Evolutionary conservation across 2,329 filamentous ascomycete genomes (phyloP).

Genomic region (Curvularia eragrostidis): DNA sequence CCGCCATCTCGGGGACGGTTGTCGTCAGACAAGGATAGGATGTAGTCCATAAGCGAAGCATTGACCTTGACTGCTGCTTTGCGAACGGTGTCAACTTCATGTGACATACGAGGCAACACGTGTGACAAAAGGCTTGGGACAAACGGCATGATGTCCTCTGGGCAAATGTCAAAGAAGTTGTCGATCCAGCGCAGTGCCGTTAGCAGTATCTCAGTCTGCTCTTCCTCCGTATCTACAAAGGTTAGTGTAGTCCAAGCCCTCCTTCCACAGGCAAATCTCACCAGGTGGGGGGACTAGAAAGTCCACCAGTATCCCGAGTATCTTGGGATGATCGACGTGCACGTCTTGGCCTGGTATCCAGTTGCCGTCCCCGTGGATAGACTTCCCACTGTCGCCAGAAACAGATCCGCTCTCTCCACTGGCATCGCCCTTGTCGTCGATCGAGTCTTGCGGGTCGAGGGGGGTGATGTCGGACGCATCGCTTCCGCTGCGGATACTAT

Average conservation of each 20-base stretch:
- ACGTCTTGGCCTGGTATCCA: conserved; percentile 98
- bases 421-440: conserved; percentile 60
- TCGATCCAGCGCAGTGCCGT: conserved; percentile 96
- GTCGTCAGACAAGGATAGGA: conserved; percentile 82
- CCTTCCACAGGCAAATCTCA: conserved; percentile 50
- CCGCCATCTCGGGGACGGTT: conserved; percentile 51
- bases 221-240: conserved; percentile 68
- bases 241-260: conserved; percentile 18
- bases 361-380: conserved; percentile 75
- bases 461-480: conserved; percentile 66
- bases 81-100: conserved; percentile 85
- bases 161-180: conserved; percentile 94
- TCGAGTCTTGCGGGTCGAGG: conserved; percentile 52
- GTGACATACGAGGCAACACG: conserved; percentile 91
- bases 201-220: conserved; percentile 73
- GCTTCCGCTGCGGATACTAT: conserved; percentile 52
- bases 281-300: conserved; percentile 84
- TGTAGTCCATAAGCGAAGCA: conserved; percentile 88
- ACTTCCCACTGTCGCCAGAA: conserved; percentile 48
- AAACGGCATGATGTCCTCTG: conserved; percentile 93
- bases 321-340: conserved; percentile 88
- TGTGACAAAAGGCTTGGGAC: conserved; percentile 91
- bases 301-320: conserved; percentile 87
- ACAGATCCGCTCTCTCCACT: conserved; percentile 46
- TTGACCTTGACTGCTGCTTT: conserved; percentile 90